Percentiles rank a stretch among this genome's conserved stretches.
Evolutionary conservation across 2,329 filamentous ascomycete species (phyloP).

Genomic region (Cladophialophora exuberans): DNA sequence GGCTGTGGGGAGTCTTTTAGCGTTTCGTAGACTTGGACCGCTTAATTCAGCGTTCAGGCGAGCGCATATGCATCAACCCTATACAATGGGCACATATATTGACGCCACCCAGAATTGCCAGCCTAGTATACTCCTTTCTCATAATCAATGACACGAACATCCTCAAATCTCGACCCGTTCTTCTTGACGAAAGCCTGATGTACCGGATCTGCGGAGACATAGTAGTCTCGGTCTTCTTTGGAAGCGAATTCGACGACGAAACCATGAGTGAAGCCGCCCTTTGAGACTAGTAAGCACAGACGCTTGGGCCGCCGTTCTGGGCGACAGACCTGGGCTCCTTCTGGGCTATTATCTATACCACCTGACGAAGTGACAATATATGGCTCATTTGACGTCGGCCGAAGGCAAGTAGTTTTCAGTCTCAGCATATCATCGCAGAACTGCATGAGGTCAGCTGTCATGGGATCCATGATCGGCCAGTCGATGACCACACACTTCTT

Average conservation of each 20-base stretch:
- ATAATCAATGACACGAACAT: slow-evolving; percentile 65
- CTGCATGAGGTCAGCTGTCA: slow-evolving; percentile 41
- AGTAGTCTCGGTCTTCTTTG: slow-evolving; percentile 68
- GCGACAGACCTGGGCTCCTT: slow-evolving; percentile 61
- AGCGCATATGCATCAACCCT: not conserved
- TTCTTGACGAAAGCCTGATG: slow-evolving; percentile 64
- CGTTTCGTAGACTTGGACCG: slow-evolving; percentile 52
- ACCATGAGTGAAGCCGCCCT: slow-evolving; percentile 68
- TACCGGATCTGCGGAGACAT: slow-evolving; percentile 65
- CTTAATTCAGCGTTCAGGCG: not conserved
- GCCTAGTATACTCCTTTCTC: slow-evolving; percentile 53
- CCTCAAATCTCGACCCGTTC: slow-evolving; percentile 46
- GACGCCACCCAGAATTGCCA: not conserved
- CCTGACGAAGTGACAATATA: slow-evolving; percentile 65
- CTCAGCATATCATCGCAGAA: slow-evolving; percentile 60
- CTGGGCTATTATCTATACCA: slow-evolving; percentile 64
- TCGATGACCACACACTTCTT: slow-evolving; percentile 55
- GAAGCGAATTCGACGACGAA: slow-evolving; percentile 71
- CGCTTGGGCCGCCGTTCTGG: no score
- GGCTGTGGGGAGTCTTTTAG: slow-evolving; percentile 97
- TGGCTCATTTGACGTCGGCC: slow-evolving; percentile 59
- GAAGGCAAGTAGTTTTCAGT: slow-evolving; percentile 62
- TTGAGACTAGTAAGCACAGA: not conserved
- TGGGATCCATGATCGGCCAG: not conserved
- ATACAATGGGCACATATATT: not conserved